Base-by-base conservation (phyloP, 2,329 filamentous ascomycete species). In the Penicillium sp. region DNA sequence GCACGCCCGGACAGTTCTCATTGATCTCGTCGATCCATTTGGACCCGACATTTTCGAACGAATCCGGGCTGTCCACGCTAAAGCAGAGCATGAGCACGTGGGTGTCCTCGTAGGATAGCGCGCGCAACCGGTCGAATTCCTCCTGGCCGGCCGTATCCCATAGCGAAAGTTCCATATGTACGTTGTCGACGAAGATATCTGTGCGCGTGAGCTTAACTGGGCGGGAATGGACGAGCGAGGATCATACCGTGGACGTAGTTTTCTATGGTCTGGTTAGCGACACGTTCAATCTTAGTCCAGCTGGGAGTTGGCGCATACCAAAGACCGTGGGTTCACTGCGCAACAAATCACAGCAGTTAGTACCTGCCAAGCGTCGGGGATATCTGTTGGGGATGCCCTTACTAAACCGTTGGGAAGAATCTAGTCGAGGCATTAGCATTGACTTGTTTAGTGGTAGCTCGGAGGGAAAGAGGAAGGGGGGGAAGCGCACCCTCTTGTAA, bases 71-170 rank as follows among this genome's bases (percentile, higher is more conserved):
- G 73, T 98, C 93, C 69, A 80, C 88, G 63, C 88, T 93, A 75
- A 97, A 98, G 78, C 93, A 98, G 61, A 98, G 88, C 87, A 98
- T 96, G 64, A 98, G 95, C 39, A 95, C 84, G 67, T 98, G 93
- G 46, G 93, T 98, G 69, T 98, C 93, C 79, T 91, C 93, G 73
- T 98, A 98, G 43, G 91, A 96, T 47, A 98, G 82, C 57, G 90
- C 95, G 66, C 93, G 88, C 72, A 98, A 76, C 46, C 93, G 85
- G 74, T 98, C 93, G 75, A 97, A 98, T 81, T 98, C 93, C 78
- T 98, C 93, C 75, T 98, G 93, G 24, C 93, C 93, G 33, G 93
- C 93, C 0, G 93, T 98, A 72, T 98, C 93, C 93, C 93, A 98
- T 52, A 98, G 81, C 51, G 92, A 96, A 48, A 98, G 80, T 72